These are phyloP conservation scores for Alternaria hordeiaustralica DNA, from an alignment of 2,329 filamentous ascomycete genomes.

Conservation along the genomic window DNA sequence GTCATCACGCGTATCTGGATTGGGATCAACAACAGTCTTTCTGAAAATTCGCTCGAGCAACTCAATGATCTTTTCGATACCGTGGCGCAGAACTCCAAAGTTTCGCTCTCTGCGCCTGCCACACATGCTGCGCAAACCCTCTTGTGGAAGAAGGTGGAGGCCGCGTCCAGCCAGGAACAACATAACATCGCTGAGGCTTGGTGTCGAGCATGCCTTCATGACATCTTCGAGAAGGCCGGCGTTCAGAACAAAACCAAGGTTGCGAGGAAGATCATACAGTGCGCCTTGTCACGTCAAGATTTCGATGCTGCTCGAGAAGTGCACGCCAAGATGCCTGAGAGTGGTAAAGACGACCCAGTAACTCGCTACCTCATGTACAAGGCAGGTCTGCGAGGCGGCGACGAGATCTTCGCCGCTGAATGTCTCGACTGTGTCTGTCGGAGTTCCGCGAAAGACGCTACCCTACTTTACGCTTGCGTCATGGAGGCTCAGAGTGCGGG, in stretches of 20 bases:
- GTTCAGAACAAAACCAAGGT: conserved; percentile 72
- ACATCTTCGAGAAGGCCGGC: conserved; percentile 70
- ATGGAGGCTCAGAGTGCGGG: conserved; percentile 74
- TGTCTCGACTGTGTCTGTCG: conserved; percentile 68
- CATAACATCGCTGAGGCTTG: conserved; percentile 68
- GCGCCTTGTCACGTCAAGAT: conserved; percentile 67
- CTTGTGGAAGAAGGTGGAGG: conserved; percentile 80
- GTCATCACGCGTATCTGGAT: conserved; percentile 74
- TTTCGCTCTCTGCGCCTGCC: conserved; percentile 63
- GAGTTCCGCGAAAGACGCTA: conserved; percentile 60
- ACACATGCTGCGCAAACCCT: conserved; percentile 74
- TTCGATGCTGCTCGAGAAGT: conserved; percentile 60
- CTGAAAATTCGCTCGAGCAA: conserved; percentile 43
- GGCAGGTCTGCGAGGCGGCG: conserved; percentile 65
- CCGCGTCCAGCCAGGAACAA: conserved; percentile 59
- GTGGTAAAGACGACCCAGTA: conserved; percentile 65
- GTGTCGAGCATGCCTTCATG: conserved; percentile 73
- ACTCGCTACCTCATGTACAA: conserved; percentile 80
- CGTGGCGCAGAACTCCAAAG: conserved; percentile 55
- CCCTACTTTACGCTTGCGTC: conserved; percentile 80
- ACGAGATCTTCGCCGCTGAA: conserved; percentile 65
- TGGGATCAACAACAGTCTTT: conserved; percentile 56
- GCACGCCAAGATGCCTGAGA: conserved; percentile 66
- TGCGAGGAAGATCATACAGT: conserved; percentile 74
- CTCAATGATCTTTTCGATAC: conserved; percentile 55